These are phyloP conservation scores for Paradendryphiella salina DNA, from an alignment of 2,329 filamentous ascomycete species.

Conservation along the genomic window DNA sequence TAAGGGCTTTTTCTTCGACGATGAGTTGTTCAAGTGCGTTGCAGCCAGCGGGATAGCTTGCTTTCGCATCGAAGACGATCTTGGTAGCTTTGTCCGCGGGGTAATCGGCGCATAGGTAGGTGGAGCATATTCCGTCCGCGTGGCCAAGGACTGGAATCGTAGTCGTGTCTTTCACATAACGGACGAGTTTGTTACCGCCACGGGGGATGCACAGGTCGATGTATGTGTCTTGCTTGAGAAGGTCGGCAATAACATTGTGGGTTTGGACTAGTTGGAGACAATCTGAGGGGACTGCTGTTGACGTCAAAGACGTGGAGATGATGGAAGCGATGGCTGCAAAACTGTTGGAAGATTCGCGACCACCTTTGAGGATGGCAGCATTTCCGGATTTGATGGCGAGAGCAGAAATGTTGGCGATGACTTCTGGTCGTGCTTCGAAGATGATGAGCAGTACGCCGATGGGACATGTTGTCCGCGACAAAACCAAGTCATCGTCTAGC, in stretches of 20 bases:
- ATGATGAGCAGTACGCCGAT: constrained; percentile 98
- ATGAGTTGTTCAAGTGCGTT: constrained; percentile 93
- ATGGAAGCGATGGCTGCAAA: constrained; percentile 86
- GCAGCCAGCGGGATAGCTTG: constrained; percentile 91
- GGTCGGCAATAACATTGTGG: constrained; percentile 82
- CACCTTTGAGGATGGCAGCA: constrained; percentile 93
- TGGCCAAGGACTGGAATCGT: constrained; percentile 96
- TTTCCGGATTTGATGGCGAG: constrained; percentile 97
- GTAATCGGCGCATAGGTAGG: constrained; percentile 81
- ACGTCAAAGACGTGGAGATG: constrained; percentile 75
- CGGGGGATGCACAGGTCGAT: constrained; percentile 96
- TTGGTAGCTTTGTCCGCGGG: constrained; percentile 71
- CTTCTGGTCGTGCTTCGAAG: constrained; percentile 95
- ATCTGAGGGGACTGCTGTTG: constrained; percentile 75
- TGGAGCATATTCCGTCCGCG: constrained; percentile 87
- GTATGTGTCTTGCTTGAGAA: constrained; percentile 81
- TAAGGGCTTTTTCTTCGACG: constrained; percentile 72
- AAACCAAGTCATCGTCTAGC: constrained; percentile 80
- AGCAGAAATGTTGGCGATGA: constrained; percentile 96
- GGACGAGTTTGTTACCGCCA: constrained; percentile 85
- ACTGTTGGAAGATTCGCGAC: constrained; percentile 94
- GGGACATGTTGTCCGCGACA: constrained; percentile 88
- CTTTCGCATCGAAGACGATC: constrained; percentile 89
- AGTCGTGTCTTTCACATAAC: constrained; percentile 85
- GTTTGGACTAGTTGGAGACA: constrained; percentile 94